Base-by-base conservation (phyloP, 2,329 filamentous ascomycete species). In the Metarhizium brunneum region DNA sequence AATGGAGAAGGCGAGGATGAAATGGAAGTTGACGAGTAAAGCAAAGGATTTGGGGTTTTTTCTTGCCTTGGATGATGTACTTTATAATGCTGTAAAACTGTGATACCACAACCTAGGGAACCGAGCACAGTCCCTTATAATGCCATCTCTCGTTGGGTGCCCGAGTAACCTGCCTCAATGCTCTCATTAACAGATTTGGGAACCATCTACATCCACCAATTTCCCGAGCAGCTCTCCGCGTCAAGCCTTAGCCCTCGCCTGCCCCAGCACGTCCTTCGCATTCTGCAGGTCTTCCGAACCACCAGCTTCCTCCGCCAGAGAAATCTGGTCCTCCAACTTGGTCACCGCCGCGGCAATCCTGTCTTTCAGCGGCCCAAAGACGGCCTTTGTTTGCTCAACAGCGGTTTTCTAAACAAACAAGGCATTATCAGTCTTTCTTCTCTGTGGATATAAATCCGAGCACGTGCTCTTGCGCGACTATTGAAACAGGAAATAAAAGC, bases 361-460 rank as follows among this genome's bases (percentile, higher is more conserved):
- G 65, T 82, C 69, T 63, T 81, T 81, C 61, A 97, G 73, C 2
- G 83, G 83, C 2, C 79, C 86, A 64, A 97, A 87, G 32, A 97
- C 83, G 55, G 85, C 87, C 68, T 87, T 87, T 8, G 94, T 97
- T 74, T 99, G 89, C 61, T 91, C 84, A n/a, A 91, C 76, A 25
- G 88, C 92, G 75, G 83, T 81, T 73, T 82, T 81, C 91, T 96
- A 64, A 32, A 25, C 42, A 20, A 45, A 20, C 16, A 11, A 8
- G 18, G 14, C 11, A 11, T 30, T 13, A 48, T 20, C 20, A 13
- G 13, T 48, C 20, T 6, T 16, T 30, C 25, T 20, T 30, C 4
- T 25, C 25, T 25, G 25, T 25, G n/a, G 10, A 45, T 25, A 45
- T 16, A 29, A 29, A 20, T 11, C n/a, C 42, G 20, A 45, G 42